Evolutionary conservation across 2,329 filamentous ascomycete genomes (phyloP), one percentile per base, ranked within the genome.

Genomic region (Dothideomycetidae sp.): DNA sequence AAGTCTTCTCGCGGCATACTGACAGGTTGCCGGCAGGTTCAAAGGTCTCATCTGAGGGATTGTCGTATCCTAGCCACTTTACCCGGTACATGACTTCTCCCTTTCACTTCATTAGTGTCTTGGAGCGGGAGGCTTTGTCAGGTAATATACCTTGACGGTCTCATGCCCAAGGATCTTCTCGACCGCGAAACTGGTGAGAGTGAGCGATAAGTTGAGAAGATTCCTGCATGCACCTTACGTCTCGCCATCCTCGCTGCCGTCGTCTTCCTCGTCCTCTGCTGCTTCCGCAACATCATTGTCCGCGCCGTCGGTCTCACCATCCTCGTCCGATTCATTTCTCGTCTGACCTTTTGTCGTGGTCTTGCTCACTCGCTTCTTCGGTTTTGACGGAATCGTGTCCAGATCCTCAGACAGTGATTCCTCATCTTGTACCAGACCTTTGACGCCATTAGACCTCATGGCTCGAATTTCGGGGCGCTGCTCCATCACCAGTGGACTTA

Each of bases 31-130:
- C 72, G 48, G 82, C 76, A 0, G 79, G 76, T 53, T 90, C 82
- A 81, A 81, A 88, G 0, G 82, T 90, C 50, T 72, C 59, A 46
- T 90, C 82, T 0, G 62, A 55, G 43, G 75, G 73, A 43, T 75
- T 70, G 0, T 81, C 72, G 44, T 78, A 90, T 3, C 81, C 81
- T 45, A 81, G 73, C 82, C 82, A 90, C 50, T 88, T 85, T 23
- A 90, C 79, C 36, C 78, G 67, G 50, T 79, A 85, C 32, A 67
- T 66, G 0, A 75, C 50, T 3, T 55, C 53, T 13, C 70, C 70
- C 61, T 73, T 42, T 7, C 9, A 10, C n/a, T n/a, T n/a, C n/a
- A n/a, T n/a, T n/a, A n/a, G n/a, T n/a, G n/a, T n/a, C 10, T 5
- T 4, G 34, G 5, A 30, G 13, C 14, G 10, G 4, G 5, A 10